phyloP scores from a whole-genome alignment of 1,284 basidiomycete genomes.

The Pyrrhoderma noxium region DNA sequence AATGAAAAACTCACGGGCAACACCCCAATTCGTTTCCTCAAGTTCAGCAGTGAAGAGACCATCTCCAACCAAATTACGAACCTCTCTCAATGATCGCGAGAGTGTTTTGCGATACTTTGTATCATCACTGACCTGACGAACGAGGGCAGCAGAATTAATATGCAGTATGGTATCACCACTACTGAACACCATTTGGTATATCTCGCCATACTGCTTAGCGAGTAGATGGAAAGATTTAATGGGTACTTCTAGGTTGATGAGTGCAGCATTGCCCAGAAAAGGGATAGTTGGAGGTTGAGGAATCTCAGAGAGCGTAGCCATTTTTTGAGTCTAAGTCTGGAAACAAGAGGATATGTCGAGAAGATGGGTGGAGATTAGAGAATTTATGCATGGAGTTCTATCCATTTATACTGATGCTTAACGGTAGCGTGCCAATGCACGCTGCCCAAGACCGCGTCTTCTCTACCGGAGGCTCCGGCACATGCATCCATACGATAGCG shows the following conservation, averaged over 20 bases:
- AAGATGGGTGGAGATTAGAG: too few species aligned
- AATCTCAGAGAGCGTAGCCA: conserved; percentile 27
- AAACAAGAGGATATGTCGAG: too few species aligned
- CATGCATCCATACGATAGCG: too few species aligned
- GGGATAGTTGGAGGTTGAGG: conserved; percentile 37
- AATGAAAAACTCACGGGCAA: conserved; percentile 32
- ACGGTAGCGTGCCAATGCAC: too few species aligned
- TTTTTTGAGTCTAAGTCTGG: background rate
- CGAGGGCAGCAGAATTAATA: conserved; percentile 34
- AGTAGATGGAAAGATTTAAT: conserved; percentile 34
- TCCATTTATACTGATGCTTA: too few species aligned
- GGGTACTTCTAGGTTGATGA: conserved; percentile 35
- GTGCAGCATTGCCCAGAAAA: conserved; percentile 37
- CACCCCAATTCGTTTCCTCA: conserved; percentile 42
- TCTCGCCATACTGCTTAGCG: conserved; percentile 40
- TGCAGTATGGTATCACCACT: conserved; percentile 31
- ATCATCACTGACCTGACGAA: conserved; percentile 40
- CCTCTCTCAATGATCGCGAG: conserved; percentile 29
- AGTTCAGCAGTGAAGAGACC: conserved; percentile 38
- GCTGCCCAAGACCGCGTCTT: too few species aligned
- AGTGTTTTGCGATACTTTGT: conserved; percentile 38
- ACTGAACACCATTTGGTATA: conserved; percentile 36
- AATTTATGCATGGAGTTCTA: too few species aligned
- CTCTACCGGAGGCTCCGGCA: too few species aligned
- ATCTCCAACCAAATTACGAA: conserved; percentile 38